phyloP scores from a whole-genome alignment of 2,329 filamentous ascomycete species.

The Eutypella sp. region DNA sequence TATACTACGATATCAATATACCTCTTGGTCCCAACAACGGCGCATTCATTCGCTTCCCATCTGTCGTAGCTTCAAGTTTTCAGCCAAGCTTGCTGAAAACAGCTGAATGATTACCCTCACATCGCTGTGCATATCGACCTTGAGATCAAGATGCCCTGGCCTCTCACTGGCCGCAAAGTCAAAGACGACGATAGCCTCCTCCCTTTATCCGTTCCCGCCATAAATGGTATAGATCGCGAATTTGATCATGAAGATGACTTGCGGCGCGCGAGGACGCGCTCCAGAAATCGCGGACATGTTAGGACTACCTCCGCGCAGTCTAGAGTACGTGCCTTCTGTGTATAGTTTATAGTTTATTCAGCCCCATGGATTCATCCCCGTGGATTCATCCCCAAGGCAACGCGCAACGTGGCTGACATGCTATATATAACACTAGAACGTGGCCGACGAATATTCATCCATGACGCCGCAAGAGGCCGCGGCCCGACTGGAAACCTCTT shows the following conservation, averaged over 20 bases:
- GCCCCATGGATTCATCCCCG: too few relatives aligned
- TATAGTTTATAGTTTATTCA: neutral
- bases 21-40: neutral
- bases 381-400: too few relatives aligned
- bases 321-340: slow-evolving; percentile 36
- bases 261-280: slow-evolving; percentile 29
- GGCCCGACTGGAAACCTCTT: slow-evolving; percentile 72
- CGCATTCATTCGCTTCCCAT: too few relatives aligned
- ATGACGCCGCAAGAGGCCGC: slow-evolving; percentile 77
- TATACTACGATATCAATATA: neutral
- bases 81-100: too few relatives aligned
- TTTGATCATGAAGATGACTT: slow-evolving; percentile 22
- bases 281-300: slow-evolving; percentile 30
- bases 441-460: slow-evolving; percentile 57
- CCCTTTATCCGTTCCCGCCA: slow-evolving; percentile 29
- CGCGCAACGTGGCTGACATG: slow-evolving; percentile 2
- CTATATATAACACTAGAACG: slow-evolving; percentile 31
- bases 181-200: slow-evolving; percentile 31
- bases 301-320: slow-evolving; percentile 52
- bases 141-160: slow-evolving; percentile 31
- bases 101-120: neutral
- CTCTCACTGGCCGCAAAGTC: slow-evolving; percentile 28
- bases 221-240: slow-evolving; percentile 24
- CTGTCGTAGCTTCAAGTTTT: too few relatives aligned
- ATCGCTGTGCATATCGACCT: slow-evolving; percentile 14